Conservation (phyloP, 257 asterid genomes). For the Solanum medicagineum region DNA sequence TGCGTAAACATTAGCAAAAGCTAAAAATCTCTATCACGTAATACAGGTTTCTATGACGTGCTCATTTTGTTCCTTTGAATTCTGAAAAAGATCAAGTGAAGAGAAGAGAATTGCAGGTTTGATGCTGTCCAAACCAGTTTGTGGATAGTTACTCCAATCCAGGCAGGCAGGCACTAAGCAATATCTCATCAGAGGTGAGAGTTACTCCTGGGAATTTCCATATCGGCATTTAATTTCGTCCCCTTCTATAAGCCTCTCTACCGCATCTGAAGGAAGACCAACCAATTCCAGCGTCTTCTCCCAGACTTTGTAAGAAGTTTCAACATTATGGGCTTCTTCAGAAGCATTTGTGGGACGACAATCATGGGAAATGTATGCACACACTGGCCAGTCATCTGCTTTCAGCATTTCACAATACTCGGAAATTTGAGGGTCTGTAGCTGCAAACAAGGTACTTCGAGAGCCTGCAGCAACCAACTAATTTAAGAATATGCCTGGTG, state of each 20-base stretch:
- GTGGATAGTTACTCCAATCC: not conserved
- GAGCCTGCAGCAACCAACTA: slow-evolving; percentile 48
- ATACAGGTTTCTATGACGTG: not conserved
- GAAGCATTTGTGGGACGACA: slow-evolving; percentile 91
- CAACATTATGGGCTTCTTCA: slow-evolving; percentile 75
- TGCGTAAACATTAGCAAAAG: not conserved
- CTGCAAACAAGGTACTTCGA: slow-evolving; percentile 88
- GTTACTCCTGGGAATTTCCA: slow-evolving; percentile 9
- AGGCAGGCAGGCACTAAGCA: not conserved
- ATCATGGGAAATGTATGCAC: slow-evolving; percentile 79
- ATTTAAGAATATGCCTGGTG: not conserved
- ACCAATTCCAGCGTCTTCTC: slow-evolving; percentile 77
- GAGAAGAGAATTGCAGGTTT: not conserved
- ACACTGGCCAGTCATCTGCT: slow-evolving; percentile 95
- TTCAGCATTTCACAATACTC: slow-evolving; percentile 76
- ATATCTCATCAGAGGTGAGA: not conserved
- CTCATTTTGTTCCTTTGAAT: not conserved
- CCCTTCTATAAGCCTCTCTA: slow-evolving; percentile 75
- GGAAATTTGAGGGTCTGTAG: slow-evolving; percentile 83
- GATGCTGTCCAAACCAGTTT: too few relatives aligned
- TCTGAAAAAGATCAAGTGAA: not conserved
- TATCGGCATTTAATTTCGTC: slow-evolving; percentile 51
- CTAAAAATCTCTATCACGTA: not conserved
- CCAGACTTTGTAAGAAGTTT: slow-evolving; percentile 67
- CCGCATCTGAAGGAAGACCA: slow-evolving; percentile 82